Conservation (phyloP, 179 eudicot species). For the Beta corolliflora region DNA sequence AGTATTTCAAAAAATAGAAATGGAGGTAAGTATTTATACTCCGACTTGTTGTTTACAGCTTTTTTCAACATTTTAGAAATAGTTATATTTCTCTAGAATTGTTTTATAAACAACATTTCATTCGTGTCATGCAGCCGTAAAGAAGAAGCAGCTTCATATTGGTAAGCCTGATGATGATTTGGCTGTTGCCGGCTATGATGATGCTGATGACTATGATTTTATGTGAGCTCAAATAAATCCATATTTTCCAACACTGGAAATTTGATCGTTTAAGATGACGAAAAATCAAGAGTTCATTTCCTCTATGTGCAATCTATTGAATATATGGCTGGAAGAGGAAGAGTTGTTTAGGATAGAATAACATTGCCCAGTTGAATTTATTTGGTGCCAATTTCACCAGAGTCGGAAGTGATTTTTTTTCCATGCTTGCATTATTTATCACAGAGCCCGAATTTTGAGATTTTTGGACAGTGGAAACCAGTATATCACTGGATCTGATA, state of each 20-base stretch:
- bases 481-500: conserved; percentile 5
- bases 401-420: conserved; percentile 13
- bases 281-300: neutral
- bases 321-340: conserved; percentile 10
- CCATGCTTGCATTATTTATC: conserved; percentile 15
- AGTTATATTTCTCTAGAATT: too few relatives aligned
- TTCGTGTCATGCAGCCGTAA: conserved; percentile 32
- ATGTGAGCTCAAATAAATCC: conserved; percentile 48
- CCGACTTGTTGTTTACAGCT: too few relatives aligned
- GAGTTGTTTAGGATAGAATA: conserved; percentile 6
- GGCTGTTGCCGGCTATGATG: conserved; percentile 54
- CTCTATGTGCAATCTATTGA: neutral
- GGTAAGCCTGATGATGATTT: conserved; percentile 75
- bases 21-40: too few relatives aligned
- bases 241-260: neutral
- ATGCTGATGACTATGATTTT: conserved; percentile 66
- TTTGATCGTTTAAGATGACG: neutral
- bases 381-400: conserved; percentile 1
- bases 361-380: conserved; percentile 1
- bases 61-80: too few relatives aligned
- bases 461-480: neutral
- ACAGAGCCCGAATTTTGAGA: conserved; percentile 19
- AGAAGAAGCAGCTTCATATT: conserved; percentile 59
- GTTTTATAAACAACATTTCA: neutral
- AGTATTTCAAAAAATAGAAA: too few relatives aligned